phyloP scores from a whole-genome alignment of 306 rosid species.

The Acacia confusa region DNA sequence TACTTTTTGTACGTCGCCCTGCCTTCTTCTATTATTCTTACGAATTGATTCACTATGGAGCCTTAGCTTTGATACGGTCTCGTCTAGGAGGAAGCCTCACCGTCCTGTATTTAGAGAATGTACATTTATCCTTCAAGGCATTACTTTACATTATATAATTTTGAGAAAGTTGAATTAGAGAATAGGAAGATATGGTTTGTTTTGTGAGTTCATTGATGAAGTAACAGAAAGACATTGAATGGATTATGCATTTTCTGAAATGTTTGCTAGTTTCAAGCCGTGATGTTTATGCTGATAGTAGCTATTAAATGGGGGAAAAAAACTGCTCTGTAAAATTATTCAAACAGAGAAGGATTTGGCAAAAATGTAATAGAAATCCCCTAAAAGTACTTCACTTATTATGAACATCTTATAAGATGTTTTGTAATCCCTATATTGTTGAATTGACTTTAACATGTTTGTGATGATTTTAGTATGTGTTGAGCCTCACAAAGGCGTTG shows the following conservation, averaged over 20 bases:
- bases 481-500: slow-evolving; percentile 82
- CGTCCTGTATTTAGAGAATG: not conserved
- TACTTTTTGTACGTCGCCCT: not conserved
- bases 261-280: not conserved
- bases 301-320: not conserved
- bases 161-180: not conserved
- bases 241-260: not conserved
- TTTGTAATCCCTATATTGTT: slow-evolving; percentile 2
- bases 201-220: slow-evolving; percentile 2
- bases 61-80: not conserved
- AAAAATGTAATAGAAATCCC: not conserved
- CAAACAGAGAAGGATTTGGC: not conserved
- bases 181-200: not conserved
- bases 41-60: not conserved
- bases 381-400: not conserved
- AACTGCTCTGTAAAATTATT: not conserved
- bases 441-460: not conserved
- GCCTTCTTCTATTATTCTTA: not conserved
- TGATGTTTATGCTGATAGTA: slow-evolving; percentile 19
- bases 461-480: slow-evolving; percentile 57
- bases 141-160: not conserved
- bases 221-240: not conserved
- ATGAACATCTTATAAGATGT: not conserved
- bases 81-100: not conserved
- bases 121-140: slow-evolving; percentile 2